Base-by-base conservation (phyloP, 164 flowering plant genomes). In the Macadamia tetraphylla region DNA sequence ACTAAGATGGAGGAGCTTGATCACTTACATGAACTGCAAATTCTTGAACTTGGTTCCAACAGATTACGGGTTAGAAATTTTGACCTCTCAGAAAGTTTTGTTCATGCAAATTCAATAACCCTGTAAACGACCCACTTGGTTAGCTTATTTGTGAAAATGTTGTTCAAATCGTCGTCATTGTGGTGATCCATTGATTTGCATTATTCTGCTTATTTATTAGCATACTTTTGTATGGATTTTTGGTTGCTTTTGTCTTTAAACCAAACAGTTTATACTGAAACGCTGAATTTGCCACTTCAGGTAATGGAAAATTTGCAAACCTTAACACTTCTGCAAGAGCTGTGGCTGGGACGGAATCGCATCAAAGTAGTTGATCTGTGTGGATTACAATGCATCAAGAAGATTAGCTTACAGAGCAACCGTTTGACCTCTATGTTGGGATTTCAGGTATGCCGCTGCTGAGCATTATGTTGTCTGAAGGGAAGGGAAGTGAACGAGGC, bases 1-100 rank as follows among this genome's bases (percentile, higher is more conserved):
- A 64, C 84, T 40, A 89, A 86, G 83, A 90, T 95, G 46, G 98
- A 88, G 76, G 98, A 90, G 84, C 84, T 95, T 71, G 92, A 87
- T 23, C 98, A 88, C 84, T 80, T 95, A 35, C 80, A 72, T 73
- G 84, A 86, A 43, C 81, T 95, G 75, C 85, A 76, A 70, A 84
- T 92, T 75, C 98, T 92, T 77, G 99, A 95, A 80, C 92, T 95
- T 73, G 99, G 99, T 58, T 95, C 99, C 68, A 95, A 95, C 77
- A 85, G 84, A 82, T 81, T 95, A 64, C 82, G 98, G 88, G 99
- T 95, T 63, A 72, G 86, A 57, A 23, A 43, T 64, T 67, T 64
- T 46, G 53, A 59, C 61, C 59, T 61, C 6, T 55, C n/a, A 44
- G 14, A 67, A 8, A 14, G 14, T 60, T 3, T 60, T 60, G 8